These are phyloP conservation scores for Zasmidium citrigriseum DNA, from an alignment of 2,329 filamentous ascomycete species.

Conservation along the genomic window DNA sequence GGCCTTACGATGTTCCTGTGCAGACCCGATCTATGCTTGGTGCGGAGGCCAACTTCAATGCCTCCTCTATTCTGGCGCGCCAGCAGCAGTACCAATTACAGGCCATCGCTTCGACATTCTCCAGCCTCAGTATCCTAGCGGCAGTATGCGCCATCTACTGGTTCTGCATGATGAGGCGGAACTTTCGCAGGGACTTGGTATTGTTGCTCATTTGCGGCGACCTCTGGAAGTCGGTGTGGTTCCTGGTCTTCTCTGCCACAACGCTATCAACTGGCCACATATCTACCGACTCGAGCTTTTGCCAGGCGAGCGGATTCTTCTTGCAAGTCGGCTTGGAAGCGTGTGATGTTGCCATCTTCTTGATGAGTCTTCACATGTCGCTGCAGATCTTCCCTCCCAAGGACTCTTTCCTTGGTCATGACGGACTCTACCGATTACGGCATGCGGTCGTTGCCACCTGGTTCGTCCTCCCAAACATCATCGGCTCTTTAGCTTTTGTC, in stretches of 20 bases:
- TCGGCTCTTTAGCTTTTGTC: conserved; percentile 65
- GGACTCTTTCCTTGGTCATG: conserved; percentile 46
- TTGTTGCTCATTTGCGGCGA: conserved; percentile 73
- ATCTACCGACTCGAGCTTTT: conserved; percentile 22
- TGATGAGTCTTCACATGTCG: conserved; percentile 73
- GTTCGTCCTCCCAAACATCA: conserved; percentile 58
- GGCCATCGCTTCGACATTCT: conserved; percentile 36
- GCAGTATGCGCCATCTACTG: conserved; percentile 65
- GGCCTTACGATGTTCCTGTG: not conserved
- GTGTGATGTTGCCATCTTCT: conserved; percentile 59
- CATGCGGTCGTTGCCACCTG: conserved; percentile 60
- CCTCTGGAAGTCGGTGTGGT: conserved; percentile 69
- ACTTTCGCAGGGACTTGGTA: conserved; percentile 74
- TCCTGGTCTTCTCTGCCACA: conserved; percentile 64
- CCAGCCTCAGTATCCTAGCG: conserved; percentile 57
- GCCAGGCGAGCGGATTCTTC: conserved; percentile 33
- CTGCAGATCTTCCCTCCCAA: conserved; percentile 68
- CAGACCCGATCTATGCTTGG: conserved; percentile 8
- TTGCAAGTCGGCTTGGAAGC: conserved; percentile 28
- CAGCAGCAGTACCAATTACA: conserved; percentile 31
- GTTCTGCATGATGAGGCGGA: conserved; percentile 72
- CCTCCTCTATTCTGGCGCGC: conserved; percentile 17
- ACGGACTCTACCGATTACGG: conserved; percentile 70
- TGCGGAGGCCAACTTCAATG: conserved; percentile 20
- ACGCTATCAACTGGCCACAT: conserved; percentile 53